Conservation (phyloP, 768 basidiomycete genomes). For the Boletus rubescentipes region DNA sequence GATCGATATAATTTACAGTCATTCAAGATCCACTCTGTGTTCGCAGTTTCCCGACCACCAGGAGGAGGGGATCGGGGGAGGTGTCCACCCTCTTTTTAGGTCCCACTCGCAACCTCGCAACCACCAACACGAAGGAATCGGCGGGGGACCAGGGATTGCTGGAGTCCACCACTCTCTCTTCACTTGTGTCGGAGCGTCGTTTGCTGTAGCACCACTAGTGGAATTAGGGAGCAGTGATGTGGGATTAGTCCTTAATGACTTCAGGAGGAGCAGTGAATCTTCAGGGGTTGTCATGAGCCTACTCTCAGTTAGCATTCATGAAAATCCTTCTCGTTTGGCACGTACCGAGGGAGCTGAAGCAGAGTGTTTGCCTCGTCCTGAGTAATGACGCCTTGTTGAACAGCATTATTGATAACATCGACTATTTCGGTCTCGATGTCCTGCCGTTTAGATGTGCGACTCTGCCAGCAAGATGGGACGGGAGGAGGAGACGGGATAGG, state of each 20-base stretch:
- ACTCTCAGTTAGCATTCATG: neutral
- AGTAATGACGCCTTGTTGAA: neutral
- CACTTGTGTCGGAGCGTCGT: neutral
- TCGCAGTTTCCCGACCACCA: neutral
- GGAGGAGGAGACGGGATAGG: slow-evolving; percentile 10
- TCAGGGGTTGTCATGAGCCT: neutral
- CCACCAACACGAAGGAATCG: neutral
- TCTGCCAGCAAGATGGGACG: neutral
- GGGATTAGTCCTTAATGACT: neutral
- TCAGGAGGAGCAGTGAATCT: neutral
- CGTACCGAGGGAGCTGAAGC: neutral
- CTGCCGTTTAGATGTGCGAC: neutral
- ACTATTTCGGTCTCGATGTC: neutral
- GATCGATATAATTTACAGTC: neutral
- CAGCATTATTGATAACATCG: neutral
- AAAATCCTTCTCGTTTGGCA: neutral
- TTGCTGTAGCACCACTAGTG: neutral
- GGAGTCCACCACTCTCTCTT: neutral
- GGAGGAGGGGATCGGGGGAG: neutral
- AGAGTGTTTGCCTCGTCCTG: neutral
- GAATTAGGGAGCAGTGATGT: neutral
- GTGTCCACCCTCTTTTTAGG: neutral
- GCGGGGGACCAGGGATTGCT: neutral
- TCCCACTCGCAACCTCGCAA: neutral
- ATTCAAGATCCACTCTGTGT: neutral